Evolutionary conservation across 2,329 filamentous ascomycete genomes (phyloP).

Genomic region (Diplodia sapinea): DNA sequence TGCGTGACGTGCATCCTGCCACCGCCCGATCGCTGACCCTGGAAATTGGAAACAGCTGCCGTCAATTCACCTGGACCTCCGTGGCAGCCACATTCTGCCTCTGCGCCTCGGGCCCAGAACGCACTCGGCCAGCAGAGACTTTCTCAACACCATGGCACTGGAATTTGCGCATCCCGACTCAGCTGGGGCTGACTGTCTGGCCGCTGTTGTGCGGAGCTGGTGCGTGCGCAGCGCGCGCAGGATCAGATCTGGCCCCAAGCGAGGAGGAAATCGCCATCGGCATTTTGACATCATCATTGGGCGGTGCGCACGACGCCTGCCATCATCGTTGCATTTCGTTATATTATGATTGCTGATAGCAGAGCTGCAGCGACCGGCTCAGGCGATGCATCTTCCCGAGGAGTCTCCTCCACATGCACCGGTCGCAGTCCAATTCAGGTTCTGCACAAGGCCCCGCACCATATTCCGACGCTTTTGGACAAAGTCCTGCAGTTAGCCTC

Average conservation of each 20-base stretch:
- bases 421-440: background rate
- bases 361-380: background rate
- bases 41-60: background rate
- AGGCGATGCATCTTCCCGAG: background rate
- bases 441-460: background rate
- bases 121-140: background rate
- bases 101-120: slow-evolving; percentile 13
- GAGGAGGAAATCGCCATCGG: background rate
- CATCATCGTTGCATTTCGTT: background rate
- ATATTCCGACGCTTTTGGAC: background rate
- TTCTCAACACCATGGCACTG: slow-evolving; percentile 9
- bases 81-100: background rate
- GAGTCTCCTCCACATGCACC: background rate
- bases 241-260: background rate
- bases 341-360: background rate
- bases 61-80: slow-evolving; percentile 4
- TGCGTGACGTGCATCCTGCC: background rate
- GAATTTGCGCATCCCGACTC: background rate
- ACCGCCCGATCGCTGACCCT: slow-evolving; percentile 17
- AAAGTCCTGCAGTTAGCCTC: background rate
- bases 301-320: slow-evolving; percentile 1
- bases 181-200: background rate
- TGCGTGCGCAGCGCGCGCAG: background rate
- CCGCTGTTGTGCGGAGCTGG: background rate
- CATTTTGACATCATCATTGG: slow-evolving; percentile 14